Evolutionary conservation across 305 asterid species (phyloP).

Genomic region (Rubia balearica): DNA sequence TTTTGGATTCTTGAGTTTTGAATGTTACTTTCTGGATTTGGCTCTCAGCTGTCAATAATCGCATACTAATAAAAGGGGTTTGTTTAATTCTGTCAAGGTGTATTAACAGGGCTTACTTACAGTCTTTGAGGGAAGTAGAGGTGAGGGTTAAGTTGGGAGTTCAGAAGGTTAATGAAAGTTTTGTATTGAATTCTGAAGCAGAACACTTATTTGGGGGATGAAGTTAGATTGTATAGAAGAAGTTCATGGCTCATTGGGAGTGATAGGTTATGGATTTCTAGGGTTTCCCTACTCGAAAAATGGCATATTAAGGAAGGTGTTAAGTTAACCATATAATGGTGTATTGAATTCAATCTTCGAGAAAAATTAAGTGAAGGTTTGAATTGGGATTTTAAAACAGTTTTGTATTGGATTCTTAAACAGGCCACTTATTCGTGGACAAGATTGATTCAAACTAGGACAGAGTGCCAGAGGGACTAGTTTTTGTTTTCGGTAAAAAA

Average conservation of each 20-base stretch:
- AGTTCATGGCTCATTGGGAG: neutral
- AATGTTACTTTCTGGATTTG: neutral
- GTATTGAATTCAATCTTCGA: neutral
- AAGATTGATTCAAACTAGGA: neutral
- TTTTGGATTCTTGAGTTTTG: neutral
- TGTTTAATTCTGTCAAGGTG: neutral
- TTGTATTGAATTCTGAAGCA: neutral
- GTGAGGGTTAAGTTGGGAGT: too few relatives aligned
- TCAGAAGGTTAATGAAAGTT: neutral
- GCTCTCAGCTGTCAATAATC: neutral
- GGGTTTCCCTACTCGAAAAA: neutral
- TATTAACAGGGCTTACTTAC: neutral
- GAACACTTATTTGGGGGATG: neutral
- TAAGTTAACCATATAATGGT: neutral
- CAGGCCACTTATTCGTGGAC: neutral
- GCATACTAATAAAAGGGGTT: neutral
- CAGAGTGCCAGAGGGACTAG: neutral
- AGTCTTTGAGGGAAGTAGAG: neutral
- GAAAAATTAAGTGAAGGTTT: neutral
- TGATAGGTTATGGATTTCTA: neutral
- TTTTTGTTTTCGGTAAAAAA: too few relatives aligned
- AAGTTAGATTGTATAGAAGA: neutral
- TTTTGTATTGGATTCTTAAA: neutral
- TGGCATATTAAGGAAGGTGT: neutral
- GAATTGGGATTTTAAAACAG: neutral